These are phyloP conservation scores for Quercus berberidifolia DNA, from an alignment of 306 rosid species.

Conservation along the genomic window DNA sequence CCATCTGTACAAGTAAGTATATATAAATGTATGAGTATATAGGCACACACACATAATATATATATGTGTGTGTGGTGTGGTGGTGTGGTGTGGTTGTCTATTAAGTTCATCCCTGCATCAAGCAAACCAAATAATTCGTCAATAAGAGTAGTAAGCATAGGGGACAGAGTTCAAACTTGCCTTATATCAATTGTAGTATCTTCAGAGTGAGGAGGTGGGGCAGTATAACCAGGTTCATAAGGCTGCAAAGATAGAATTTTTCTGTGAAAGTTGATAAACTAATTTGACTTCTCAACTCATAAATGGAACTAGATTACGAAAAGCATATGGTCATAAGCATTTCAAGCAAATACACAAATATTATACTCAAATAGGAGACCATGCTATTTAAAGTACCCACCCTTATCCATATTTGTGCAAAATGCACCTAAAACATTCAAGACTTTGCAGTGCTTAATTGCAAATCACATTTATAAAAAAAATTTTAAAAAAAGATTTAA, in stretches of 20 bases:
- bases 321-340: background rate
- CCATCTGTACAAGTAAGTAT: too few species aligned
- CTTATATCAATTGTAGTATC: slow-evolving; percentile 47
- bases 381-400: background rate
- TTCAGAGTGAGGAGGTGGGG: slow-evolving; percentile 42
- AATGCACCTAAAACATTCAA: background rate
- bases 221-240: slow-evolving; percentile 45
- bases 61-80: background rate
- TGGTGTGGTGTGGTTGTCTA: background rate
- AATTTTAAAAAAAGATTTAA: background rate
- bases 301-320: background rate
- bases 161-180: slow-evolving; percentile 25
- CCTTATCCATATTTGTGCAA: background rate
- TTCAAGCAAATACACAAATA: background rate
- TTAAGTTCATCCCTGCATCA: background rate
- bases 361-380: background rate
- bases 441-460: background rate
- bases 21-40: too few species aligned
- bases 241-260: slow-evolving; percentile 25
- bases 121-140: background rate
- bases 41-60: background rate
- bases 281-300: background rate
- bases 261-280: background rate
- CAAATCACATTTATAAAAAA: background rate
- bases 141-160: background rate